These are phyloP conservation scores for Acanthamoeba culbertsoni DNA, from an alignment of 208 protist species.

Conservation along the genomic window DNA sequence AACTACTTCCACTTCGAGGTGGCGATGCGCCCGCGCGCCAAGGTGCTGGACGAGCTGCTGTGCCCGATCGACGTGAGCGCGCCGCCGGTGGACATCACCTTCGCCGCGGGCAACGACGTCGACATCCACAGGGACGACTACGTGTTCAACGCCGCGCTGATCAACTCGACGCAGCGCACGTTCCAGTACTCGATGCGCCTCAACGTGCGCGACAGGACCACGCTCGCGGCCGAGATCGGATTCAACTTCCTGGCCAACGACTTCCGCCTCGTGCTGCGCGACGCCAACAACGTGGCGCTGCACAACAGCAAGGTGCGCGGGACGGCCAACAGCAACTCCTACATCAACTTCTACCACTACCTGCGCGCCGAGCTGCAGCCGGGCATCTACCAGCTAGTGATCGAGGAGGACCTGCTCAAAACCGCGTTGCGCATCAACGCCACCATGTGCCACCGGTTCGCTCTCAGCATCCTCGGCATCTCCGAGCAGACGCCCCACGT, in stretches of 20 bases:
- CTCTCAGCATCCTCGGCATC: not conserved
- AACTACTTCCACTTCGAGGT: constrained; percentile 58
- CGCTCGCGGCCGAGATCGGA: constrained; percentile 15
- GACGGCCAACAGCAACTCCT: constrained; percentile 19
- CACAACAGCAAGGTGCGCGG: not conserved
- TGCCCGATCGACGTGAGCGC: constrained; percentile 6
- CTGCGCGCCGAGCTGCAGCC: constrained; percentile 6
- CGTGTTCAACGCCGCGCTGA: constrained; percentile 45
- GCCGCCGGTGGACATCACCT: constrained; percentile 14
- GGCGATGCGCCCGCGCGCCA: not conserved
- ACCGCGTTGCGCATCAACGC: not conserved
- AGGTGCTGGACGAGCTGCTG: constrained; percentile 32
- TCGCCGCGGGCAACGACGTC: constrained; percentile 43
- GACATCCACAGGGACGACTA: constrained; percentile 35
- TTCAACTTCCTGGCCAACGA: constrained; percentile 57
- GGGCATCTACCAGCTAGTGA: constrained; percentile 14
- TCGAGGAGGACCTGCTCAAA: constrained; percentile 44
- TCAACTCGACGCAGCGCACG: not conserved
- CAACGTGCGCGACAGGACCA: constrained; percentile 29
- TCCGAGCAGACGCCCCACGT: constrained; percentile 37
- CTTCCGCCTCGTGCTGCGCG: constrained; percentile 11
- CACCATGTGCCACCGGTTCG: constrained; percentile 30
- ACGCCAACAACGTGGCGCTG: not conserved
- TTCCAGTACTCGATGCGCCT: constrained; percentile 13
- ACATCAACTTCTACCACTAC: constrained; percentile 53